Percentiles rank a stretch among this genome's conserved stretches.
Conservation (phyloP, 805 yeast species). For the Candida ovalis region DNA sequence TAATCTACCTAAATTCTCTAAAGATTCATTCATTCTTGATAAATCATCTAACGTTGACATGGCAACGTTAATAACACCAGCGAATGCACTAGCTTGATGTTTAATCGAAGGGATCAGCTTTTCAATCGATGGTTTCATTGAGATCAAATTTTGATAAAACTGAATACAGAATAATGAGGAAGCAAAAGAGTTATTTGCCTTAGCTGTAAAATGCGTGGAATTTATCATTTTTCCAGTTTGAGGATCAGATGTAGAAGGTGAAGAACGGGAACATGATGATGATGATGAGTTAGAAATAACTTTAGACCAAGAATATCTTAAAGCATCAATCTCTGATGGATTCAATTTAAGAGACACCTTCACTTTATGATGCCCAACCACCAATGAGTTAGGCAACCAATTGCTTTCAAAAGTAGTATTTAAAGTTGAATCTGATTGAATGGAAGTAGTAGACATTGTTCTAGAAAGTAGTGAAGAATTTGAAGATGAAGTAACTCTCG, state of each 20-base stretch:
- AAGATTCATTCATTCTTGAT: conserved; percentile 51
- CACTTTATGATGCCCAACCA: conserved; percentile 22
- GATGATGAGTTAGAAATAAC: conserved; percentile 26
- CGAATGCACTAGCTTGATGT: conserved; percentile 78
- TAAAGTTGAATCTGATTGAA: conserved; percentile 24
- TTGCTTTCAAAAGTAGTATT: conserved; percentile 27
- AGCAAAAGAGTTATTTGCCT: conserved; percentile 34
- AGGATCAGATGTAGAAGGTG: neutral
- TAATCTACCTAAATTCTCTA: conserved; percentile 63
- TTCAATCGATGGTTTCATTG: conserved; percentile 59
- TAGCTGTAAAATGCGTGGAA: conserved; percentile 1
- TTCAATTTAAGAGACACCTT: conserved; percentile 25
- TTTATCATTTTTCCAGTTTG: neutral
- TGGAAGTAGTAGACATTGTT: conserved; percentile 25
- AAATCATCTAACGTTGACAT: conserved; percentile 62
- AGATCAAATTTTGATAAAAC: conserved; percentile 64
- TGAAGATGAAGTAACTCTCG: conserved; percentile 1
- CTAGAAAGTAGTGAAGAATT: conserved; percentile 18
- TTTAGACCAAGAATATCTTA: conserved; percentile 45
- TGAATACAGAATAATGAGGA: conserved; percentile 71
- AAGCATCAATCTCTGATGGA: conserved; percentile 39
- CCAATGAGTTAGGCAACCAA: conserved; percentile 33
- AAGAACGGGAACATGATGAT: neutral
- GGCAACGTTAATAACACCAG: conserved; percentile 70
- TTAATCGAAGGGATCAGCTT: conserved; percentile 66